phyloP scores from a whole-genome alignment of 345 rosid species.

The Syzygium aqueum region DNA sequence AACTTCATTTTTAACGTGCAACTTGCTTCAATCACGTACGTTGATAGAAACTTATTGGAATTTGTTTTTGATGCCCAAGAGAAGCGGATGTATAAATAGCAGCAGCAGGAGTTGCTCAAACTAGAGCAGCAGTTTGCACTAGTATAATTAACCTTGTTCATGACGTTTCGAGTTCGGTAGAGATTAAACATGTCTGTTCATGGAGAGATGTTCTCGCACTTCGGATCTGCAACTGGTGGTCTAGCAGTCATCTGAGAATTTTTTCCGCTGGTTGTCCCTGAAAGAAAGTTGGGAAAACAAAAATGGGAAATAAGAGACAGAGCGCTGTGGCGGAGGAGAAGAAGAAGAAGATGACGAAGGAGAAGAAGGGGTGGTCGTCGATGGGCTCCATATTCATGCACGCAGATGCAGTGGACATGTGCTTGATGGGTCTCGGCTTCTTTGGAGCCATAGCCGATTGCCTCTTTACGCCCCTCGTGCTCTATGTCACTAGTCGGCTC shows the following conservation, averaged over 20 bases:
- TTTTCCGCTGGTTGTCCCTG: background rate
- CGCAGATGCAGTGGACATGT: slow-evolving; percentile 52
- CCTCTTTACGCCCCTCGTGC: slow-evolving; percentile 47
- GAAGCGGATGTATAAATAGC: background rate
- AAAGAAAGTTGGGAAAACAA: background rate
- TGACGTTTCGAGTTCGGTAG: background rate
- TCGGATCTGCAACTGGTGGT: background rate
- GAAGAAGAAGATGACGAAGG: background rate
- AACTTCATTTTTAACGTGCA: background rate
- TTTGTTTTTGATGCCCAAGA: background rate
- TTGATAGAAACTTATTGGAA: background rate
- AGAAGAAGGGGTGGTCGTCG: slow-evolving; percentile 15
- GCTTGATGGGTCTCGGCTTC: slow-evolving; percentile 57
- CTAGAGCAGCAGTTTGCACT: background rate
- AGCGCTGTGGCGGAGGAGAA: background rate
- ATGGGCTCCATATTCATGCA: slow-evolving; percentile 60
- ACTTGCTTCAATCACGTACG: background rate
- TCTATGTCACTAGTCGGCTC: slow-evolving; percentile 49
- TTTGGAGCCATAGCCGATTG: slow-evolving; percentile 78
- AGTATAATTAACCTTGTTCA: background rate
- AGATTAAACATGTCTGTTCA: background rate
- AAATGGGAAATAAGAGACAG: background rate
- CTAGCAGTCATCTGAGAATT: background rate
- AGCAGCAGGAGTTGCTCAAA: background rate
- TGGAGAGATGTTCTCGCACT: background rate